Conservation (phyloP, 2,329 filamentous ascomycete species). For the Colletotrichum falcatum region DNA sequence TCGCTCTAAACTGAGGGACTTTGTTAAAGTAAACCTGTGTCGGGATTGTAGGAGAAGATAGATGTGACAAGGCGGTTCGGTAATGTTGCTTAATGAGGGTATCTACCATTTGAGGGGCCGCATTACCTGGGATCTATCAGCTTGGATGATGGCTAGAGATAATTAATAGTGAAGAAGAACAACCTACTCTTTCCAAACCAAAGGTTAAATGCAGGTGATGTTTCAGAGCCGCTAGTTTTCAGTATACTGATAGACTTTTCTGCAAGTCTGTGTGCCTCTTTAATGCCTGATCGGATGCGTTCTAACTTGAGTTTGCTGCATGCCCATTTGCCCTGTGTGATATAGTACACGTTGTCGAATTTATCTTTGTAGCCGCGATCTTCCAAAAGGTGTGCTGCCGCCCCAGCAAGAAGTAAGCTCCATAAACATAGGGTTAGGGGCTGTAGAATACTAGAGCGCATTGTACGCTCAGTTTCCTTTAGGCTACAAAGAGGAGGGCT, state of each 20-base stretch:
- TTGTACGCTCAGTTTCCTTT: no score
- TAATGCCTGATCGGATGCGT: background rate
- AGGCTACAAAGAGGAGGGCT: no score
- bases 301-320: background rate
- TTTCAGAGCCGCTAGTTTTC: background rate
- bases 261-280: background rate
- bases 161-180: background rate
- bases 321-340: background rate
- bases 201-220: background rate
- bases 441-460: background rate
- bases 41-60: background rate
- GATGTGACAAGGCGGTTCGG: slow-evolving; percentile 2
- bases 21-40: background rate
- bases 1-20: background rate
- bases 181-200: background rate
- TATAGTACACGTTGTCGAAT: background rate
- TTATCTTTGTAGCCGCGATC: background rate
- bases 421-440: background rate
- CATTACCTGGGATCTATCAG: background rate
- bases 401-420: background rate
- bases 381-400: background rate
- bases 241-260: background rate
- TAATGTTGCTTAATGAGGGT: background rate
- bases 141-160: background rate
- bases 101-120: background rate